phyloP scores from a whole-genome alignment of 2,329 filamentous ascomycete species.

The Aspergillus latus region DNA sequence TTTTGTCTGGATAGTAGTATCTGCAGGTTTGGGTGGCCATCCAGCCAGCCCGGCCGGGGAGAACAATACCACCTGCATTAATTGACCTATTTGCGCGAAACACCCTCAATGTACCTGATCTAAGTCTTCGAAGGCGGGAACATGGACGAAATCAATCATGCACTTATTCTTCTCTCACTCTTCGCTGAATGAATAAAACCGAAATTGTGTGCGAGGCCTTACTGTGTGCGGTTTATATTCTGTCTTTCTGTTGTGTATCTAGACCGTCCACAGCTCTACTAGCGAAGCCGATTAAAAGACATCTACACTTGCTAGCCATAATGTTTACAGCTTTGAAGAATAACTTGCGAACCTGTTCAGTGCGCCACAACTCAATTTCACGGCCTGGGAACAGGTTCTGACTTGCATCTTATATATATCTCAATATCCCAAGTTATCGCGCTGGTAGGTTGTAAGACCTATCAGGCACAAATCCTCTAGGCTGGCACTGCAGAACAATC shows the following conservation, averaged over 20 bases:
- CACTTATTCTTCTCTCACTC: not conserved
- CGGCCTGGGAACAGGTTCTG: slow-evolving; percentile 59
- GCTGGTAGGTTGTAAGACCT: slow-evolving; percentile 43
- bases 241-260: not conserved
- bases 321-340: slow-evolving; percentile 1
- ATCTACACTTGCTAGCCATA: not conserved
- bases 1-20: not conserved
- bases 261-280: not conserved
- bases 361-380: slow-evolving; percentile 70
- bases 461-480: slow-evolving; percentile 24
- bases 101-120: slow-evolving; percentile 27
- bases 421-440: too few species aligned
- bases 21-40: not conserved
- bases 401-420: slow-evolving; percentile 45
- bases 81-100: slow-evolving; percentile 20
- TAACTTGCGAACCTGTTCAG: slow-evolving; percentile 35
- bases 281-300: not conserved
- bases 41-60: not conserved
- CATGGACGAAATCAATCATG: not conserved
- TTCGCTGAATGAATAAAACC: not conserved
- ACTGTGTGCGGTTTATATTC: not conserved
- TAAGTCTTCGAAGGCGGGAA: not conserved
- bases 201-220: not conserved
- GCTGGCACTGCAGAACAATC: too few species aligned
- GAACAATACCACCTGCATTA: slow-evolving; percentile 18